phyloP scores from a whole-genome alignment of 345 rosid genomes.

The Pseudoturritis turrita region DNA sequence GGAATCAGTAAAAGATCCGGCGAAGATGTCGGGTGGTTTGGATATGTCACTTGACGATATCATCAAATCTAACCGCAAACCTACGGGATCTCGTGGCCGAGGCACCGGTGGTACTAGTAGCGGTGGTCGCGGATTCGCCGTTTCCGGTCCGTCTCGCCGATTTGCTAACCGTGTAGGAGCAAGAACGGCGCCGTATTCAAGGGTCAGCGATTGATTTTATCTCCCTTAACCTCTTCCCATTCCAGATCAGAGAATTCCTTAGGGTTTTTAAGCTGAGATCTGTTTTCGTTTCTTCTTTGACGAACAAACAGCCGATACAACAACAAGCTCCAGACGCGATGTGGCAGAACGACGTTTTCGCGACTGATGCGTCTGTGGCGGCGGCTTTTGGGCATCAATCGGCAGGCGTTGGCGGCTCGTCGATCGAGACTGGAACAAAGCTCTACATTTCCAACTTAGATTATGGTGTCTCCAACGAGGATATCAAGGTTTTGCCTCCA shows the following conservation, averaged over 20 bases:
- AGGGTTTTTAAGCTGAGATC: constrained; percentile 28
- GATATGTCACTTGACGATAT: constrained; percentile 71
- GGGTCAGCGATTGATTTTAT: constrained; percentile 35
- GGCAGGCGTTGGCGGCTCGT: constrained; percentile 30
- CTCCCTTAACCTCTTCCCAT: constrained; percentile 16
- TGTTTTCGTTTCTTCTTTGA: constrained; percentile 33
- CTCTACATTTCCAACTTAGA: constrained; percentile 63
- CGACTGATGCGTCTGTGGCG: constrained; percentile 32
- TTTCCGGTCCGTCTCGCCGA: constrained; percentile 47
- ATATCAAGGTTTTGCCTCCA: constrained; percentile 48
- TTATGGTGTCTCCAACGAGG: constrained; percentile 65
- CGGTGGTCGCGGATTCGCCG: constrained; percentile 30
- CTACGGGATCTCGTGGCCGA: constrained; percentile 39
- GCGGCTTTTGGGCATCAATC: constrained; percentile 32
- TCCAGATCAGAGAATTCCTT: constrained; percentile 27
- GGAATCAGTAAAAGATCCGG: not conserved
- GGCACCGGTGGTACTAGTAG: constrained; percentile 24
- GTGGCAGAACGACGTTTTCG: constrained; percentile 59
- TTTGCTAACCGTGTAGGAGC: constrained; percentile 40
- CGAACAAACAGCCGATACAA: constrained; percentile 34
- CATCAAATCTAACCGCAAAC: constrained; percentile 52
- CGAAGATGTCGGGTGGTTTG: constrained; percentile 52
- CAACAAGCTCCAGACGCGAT: constrained; percentile 44
- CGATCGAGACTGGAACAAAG: constrained; percentile 62
- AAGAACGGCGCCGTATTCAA: constrained; percentile 47